Evolutionary conservation across 495 filamentous ascomycete genomes (phyloP), one percentile per base, ranked within the genome.

Genomic region (Penicillium cataractarum): DNA sequence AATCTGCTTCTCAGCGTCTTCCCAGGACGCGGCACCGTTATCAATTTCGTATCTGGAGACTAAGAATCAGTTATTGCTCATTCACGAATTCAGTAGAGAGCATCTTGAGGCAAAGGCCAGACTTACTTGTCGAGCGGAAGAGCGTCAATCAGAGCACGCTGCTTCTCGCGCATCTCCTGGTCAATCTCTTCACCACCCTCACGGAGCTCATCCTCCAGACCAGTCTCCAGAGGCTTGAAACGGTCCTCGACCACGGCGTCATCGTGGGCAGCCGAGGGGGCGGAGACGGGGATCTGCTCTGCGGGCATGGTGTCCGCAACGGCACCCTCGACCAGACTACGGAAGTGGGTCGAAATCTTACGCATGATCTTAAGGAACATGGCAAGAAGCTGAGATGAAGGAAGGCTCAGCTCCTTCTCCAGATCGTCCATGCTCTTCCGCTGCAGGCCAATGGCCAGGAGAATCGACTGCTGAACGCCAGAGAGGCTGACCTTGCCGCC

Each of bases 281-380:
- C 84, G 8, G 83, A 83, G 31, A 84, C 74, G 15, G 76, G 66
- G 32, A 82, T 76, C 21, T 83, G 65, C 37, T 83, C 78, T 0
- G 69, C 62, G 8, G 93, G 92, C 70, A 97, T 82, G 10, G 83
- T 78, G 21, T 90, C 85, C 51, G 83, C 88, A 29, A 93, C 86
- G 0, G 89, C 90, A 37, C 84, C 87, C 61, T 91, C 86, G 19
- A 97, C 79, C n/a, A 98, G 65, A 27, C 78, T 73, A 26, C 87
- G 84, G 78, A 99, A 92, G 66, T 90, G 83, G 15, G 84, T 82
- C 0, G 90, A 88, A 33, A 97, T 82, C 76, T 97, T 98, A 31
- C 94, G 84, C 66, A 98, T 82, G 65, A 95, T 89, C 80, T 97
- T 98, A 69, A 97, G 90, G 78, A 98, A 97, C 87, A 98, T 97